A percentile compares a stretch with the other conserved stretches of the same genome.
Evolutionary conservation across 1,284 basidiomycete genomes (phyloP).

Genomic region (Pascua sp.): DNA sequence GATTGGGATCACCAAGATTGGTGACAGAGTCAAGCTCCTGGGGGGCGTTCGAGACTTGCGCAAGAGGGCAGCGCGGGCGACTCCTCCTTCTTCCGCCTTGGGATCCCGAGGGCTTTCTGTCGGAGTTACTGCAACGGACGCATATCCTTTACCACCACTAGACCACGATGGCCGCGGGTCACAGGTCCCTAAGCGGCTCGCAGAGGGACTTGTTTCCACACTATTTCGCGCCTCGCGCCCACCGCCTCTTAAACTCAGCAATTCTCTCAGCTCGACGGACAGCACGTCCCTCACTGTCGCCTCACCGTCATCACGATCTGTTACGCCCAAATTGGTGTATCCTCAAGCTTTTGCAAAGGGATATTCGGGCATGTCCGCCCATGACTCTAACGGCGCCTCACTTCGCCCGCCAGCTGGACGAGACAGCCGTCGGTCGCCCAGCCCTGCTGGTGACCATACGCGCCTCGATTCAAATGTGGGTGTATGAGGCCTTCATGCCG

Average conservation of each 20-base stretch:
- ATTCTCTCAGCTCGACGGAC: too few species aligned
- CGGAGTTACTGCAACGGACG: not conserved
- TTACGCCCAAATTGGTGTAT: too few species aligned
- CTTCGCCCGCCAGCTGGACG: not conserved
- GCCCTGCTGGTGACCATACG: not conserved
- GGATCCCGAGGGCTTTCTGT: not conserved
- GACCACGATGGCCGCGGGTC: constrained; percentile 6
- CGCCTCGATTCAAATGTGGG: too few species aligned
- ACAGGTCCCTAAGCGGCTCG: constrained; percentile 16
- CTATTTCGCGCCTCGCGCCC: too few species aligned
- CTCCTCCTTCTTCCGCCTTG: not conserved
- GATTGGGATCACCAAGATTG: constrained; percentile 80
- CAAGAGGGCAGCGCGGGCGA: constrained; percentile 41
- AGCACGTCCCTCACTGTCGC: too few species aligned
- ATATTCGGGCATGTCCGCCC: too few species aligned
- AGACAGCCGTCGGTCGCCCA: not conserved
- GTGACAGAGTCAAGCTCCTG: constrained; percentile 79
- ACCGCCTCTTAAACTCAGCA: too few species aligned
- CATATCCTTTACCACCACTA: not conserved
- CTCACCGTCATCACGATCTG: too few species aligned
- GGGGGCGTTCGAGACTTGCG: constrained; percentile 77
- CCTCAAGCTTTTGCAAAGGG: too few species aligned
- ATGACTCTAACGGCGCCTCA: not conserved
- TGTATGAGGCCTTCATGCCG: too few species aligned
- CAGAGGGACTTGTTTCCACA: not conserved